Base-by-base conservation (phyloP, 1,284 basidiomycete genomes). In the Sparassis latifolia region DNA sequence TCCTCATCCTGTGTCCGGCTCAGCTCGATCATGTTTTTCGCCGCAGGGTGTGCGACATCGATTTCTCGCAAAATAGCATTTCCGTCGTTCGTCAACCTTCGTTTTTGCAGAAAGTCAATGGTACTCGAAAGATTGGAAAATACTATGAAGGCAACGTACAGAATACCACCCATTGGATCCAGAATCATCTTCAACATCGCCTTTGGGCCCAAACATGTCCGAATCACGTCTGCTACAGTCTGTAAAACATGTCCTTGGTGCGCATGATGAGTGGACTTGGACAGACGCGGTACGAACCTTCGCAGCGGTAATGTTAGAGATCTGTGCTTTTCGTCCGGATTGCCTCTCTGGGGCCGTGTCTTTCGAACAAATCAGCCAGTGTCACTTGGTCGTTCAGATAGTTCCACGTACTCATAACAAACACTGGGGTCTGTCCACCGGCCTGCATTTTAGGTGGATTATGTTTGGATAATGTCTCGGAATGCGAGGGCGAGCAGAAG, bases 171-270 rank as follows among this genome's bases (percentile, higher is more conserved):
- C 94, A 97, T 97, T 2, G 94, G 93, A 74, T 98, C 94, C 45
- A 97, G 73, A 61, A 98, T 97, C 96, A 99, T 99, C 79, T 99
- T 99, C 55, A 98, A 77, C 96, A 98, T 99, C 42, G 95, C 86
- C 67, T 97, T 96, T 3, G 96, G 96, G 4, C 97, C 96, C 33
- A 98, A 72, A 81, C 96, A 99, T 60, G 95, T 98, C 56, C 95
- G 74, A 62, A 99, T 98, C n/a, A 99, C 94, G 78, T 98, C 96
- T 59, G 96, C 92, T 2, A 99, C 96, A 12, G 94, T 97, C 91
- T 95, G 40, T 6, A 42, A 28, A 42, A 27, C 35, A 12, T 37
- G 35, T 6, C 12, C 35, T 12, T 20, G 20, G 20, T 20, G 20
- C 20, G 20, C 20, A 20, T 20, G 20, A 37, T 37, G 35, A 37